phyloP scores from a whole-genome alignment of 768 basidiomycete species.

The Rhodotorula toruloides region DNA sequence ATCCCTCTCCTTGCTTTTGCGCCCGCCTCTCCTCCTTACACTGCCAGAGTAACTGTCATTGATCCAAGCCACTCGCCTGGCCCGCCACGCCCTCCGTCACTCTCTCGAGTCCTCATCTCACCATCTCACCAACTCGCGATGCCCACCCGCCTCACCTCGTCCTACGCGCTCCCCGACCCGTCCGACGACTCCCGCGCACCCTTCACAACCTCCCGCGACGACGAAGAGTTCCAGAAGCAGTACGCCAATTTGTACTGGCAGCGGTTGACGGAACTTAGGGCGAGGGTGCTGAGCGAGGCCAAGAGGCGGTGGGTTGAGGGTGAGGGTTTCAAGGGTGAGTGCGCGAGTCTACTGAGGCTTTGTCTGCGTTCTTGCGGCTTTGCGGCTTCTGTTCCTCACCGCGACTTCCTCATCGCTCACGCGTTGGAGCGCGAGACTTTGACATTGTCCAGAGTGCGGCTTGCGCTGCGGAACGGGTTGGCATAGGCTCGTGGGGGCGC shows the following conservation, averaged over 20 bases:
- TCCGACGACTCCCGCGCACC: not conserved
- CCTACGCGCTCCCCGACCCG: not conserved
- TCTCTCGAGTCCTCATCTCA: not conserved
- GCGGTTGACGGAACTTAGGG: conserved; percentile 54
- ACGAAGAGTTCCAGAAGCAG: conserved; percentile 61
- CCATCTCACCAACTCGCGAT: not conserved
- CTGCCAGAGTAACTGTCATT: too few relatives aligned
- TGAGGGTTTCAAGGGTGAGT: conserved; percentile 40
- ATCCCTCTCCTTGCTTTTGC: too few relatives aligned
- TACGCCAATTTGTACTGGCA: conserved; percentile 70
- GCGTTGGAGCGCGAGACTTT: too few relatives aligned
- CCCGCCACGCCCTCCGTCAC: not conserved
- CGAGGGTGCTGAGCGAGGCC: conserved; percentile 55
- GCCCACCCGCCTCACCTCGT: conserved; percentile 8
- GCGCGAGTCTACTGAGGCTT: not conserved
- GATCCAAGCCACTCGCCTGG: not conserved
- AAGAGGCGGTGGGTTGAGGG: conserved; percentile 54
- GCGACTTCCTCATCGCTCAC: too few relatives aligned
- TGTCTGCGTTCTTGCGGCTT: too few relatives aligned
- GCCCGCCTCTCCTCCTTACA: too few relatives aligned
- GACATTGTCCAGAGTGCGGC: too few relatives aligned
- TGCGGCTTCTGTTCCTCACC: too few relatives aligned
- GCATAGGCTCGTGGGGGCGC: too few relatives aligned
- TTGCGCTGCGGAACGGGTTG: too few relatives aligned
- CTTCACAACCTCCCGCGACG: conserved; percentile 22